Base-by-base conservation (phyloP, 164 flowering plant genomes). In the Sextonia rubra region DNA sequence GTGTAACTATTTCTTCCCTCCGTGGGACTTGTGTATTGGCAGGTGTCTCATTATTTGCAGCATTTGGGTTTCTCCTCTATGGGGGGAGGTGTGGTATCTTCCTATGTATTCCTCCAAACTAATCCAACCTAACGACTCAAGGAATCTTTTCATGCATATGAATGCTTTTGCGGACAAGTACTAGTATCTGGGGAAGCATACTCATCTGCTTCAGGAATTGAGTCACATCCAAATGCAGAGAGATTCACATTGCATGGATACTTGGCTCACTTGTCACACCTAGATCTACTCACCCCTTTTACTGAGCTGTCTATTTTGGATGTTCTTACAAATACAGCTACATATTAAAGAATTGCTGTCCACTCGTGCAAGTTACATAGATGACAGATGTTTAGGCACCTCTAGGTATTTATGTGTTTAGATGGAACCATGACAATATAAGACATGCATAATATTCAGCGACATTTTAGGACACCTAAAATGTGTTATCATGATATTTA, bases 41-140 rank as follows among this genome's bases (percentile, higher is more conserved):
- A 91, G 98, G 89, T 76, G 95, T 92, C 2, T 94, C 99, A 62
- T 82, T 92, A 76, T 88, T 91, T 84, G 97, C 97, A 29, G 97
- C 97, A 69, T 86, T 94, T 68, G 97, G 95, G 20, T 94, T 94
- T 84, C 91, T 94, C 82, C 85, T 94, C 22, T 94, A 91, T 71
- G 99, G 99, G 67, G 99, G 99, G 79, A 92, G 99, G 97, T 92
- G 83, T 72, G 63, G 3, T 55, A 5, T 47, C 55, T 22, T 37
- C 29, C 71, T 32, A 8, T 48, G 69, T 26, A 22, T 66, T 48
- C 30, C 20, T 58, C 25, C 65, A 64, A 8, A 47, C 4, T 37
- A 29, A 15, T 65, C 47, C 2, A 3, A 62, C 26, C 24, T 62
- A 23, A 12, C 11, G 67, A 30, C 37, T 27, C 20, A 3, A n/a